Conservation (phyloP, 2,329 filamentous ascomycete genomes). For the Sarocladium kiliense region DNA sequence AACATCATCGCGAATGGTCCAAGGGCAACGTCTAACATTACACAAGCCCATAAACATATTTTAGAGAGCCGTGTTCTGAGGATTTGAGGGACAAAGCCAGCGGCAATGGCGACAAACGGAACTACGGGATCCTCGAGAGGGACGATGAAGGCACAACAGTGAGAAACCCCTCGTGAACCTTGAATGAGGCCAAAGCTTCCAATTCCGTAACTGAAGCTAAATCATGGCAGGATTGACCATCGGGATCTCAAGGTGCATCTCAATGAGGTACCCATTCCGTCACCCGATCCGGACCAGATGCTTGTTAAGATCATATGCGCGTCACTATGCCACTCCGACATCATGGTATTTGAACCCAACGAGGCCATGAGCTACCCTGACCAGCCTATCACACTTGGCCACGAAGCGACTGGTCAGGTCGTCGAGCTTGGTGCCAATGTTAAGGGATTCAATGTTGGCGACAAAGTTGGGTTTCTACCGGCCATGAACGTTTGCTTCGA, state of each 20-base stretch:
- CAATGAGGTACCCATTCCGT: conserved; percentile 14
- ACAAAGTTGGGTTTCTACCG: conserved; percentile 41
- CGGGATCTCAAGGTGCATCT: conserved; percentile 11
- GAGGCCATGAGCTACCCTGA: conserved; percentile 15
- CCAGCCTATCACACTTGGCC: conserved; percentile 34
- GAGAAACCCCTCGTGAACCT: background rate
- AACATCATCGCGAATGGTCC: background rate
- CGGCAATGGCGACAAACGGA: background rate
- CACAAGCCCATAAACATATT: background rate
- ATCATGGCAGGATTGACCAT: conserved; percentile 5
- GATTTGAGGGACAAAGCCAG: background rate
- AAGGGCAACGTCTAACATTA: background rate
- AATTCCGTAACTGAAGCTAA: background rate
- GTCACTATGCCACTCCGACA: conserved; percentile 17
- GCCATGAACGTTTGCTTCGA: conserved; percentile 17
- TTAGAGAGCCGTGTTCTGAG: background rate
- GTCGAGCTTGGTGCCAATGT: conserved; percentile 46
- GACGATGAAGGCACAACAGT: conserved; percentile 10
- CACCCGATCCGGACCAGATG: conserved; percentile 13
- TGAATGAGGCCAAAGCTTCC: background rate
- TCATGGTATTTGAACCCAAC: conserved; percentile 13
- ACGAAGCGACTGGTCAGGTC: conserved; percentile 61
- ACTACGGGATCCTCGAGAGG: background rate
- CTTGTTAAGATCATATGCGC: conserved; percentile 16
- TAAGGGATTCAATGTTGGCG: conserved; percentile 39